Evolutionary conservation across 2,329 filamentous ascomycete species (phyloP).

Genomic region (Akanthomyces dipterigenus): DNA sequence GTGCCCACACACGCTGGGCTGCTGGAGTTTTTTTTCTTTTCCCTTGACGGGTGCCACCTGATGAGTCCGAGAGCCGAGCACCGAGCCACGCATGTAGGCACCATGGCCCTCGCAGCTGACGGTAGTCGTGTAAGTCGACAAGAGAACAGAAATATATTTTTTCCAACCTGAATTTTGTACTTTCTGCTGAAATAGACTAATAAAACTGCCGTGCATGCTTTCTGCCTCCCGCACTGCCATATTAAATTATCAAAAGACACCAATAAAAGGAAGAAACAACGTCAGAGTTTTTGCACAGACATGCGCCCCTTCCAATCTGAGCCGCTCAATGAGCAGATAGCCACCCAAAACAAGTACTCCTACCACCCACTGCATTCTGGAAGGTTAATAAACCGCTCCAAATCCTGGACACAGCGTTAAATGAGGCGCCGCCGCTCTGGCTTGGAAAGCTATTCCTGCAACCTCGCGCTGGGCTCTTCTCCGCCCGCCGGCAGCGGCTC

Average conservation of each 20-base stretch:
- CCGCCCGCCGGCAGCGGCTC: slow-evolving; percentile 22
- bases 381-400: too few species aligned
- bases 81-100: not conserved
- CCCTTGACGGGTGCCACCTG: not conserved
- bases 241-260: not conserved
- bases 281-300: not conserved
- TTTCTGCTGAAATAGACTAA: not conserved
- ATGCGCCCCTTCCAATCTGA: not conserved
- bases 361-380: not conserved
- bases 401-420: too few species aligned
- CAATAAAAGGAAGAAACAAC: not conserved
- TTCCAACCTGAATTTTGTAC: too few species aligned
- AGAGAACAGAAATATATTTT: too few species aligned
- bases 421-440: not conserved
- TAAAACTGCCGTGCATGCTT: not conserved
- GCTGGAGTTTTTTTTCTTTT: not conserved
- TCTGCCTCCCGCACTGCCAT: not conserved
- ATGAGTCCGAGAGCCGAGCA: slow-evolving; percentile 1
- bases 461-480: slow-evolving; percentile 21
- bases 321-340: not conserved
- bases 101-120: not conserved
- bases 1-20: not conserved
- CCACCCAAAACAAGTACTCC: not conserved
- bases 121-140: not conserved
- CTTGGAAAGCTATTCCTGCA: slow-evolving; percentile 21